These are phyloP conservation scores for Trichoderma arundinaceum DNA, from an alignment of 2,329 filamentous ascomycete species.

Conservation along the genomic window DNA sequence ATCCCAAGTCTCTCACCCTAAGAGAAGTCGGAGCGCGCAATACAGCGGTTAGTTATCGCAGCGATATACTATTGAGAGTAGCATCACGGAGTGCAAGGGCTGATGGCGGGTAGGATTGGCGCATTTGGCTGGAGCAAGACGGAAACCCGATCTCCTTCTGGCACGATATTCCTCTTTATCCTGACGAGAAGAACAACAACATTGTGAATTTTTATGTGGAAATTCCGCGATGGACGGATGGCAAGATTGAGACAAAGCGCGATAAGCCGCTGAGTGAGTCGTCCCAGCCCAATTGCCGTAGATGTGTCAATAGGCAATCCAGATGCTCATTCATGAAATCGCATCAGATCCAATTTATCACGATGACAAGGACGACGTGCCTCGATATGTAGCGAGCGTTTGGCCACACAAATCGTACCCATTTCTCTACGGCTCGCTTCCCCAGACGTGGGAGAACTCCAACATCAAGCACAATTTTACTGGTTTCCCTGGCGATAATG, in stretches of 20 bases:
- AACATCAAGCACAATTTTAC: constrained; percentile 50
- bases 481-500: constrained; percentile 48
- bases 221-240: constrained; percentile 51
- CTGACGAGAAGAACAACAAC: constrained; percentile 42
- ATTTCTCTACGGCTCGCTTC: constrained; percentile 52
- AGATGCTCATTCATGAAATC: background rate
- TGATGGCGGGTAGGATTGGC: constrained; percentile 44
- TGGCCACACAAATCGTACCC: constrained; percentile 53
- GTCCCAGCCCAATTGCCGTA: background rate
- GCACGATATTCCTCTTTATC: constrained; percentile 51
- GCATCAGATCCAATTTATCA: constrained; percentile 49
- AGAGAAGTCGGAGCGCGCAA: constrained; percentile 48
- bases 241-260: constrained; percentile 49
- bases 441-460: constrained; percentile 53
- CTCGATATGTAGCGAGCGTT: constrained; percentile 49
- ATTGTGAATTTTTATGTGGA: constrained; percentile 50
- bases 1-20: constrained; percentile 40
- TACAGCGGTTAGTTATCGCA: constrained; percentile 41
- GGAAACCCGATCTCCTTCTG: constrained; percentile 50
- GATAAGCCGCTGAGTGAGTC: constrained; percentile 47
- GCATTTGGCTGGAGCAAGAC: constrained; percentile 49
- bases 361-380: constrained; percentile 46
- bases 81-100: background rate
- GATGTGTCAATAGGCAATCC: background rate
- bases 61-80: background rate